Percentiles rank a stretch among this genome's conserved stretches.
phyloP scores from a whole-genome alignment of 306 rosid genomes.

The Inga laurina region DNA sequence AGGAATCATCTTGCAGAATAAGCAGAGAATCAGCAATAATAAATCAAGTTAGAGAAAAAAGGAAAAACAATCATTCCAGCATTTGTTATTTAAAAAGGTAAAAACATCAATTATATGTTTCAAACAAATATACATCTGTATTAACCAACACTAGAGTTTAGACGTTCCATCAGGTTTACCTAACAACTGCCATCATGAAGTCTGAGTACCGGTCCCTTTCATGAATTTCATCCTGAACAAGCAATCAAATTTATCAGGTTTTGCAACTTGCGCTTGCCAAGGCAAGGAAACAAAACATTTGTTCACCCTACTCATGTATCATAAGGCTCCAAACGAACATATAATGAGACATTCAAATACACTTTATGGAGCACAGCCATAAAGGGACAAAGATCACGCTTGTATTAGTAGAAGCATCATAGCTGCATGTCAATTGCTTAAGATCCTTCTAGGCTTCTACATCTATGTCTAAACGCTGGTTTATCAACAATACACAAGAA shows the following conservation, averaged over 20 bases:
- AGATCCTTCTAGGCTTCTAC: not conserved
- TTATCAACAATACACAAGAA: not conserved
- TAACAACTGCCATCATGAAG: constrained; percentile 82
- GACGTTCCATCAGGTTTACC: constrained; percentile 41
- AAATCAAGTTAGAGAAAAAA: not conserved
- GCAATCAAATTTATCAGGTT: constrained; percentile 30
- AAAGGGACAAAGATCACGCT: constrained; percentile 2
- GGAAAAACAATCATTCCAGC: not conserved
- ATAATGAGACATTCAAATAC: constrained; percentile 16
- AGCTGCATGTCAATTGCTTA: constrained; percentile 11
- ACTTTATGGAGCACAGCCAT: not conserved
- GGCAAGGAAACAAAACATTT: constrained; percentile 22
- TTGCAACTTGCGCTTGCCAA: constrained; percentile 14
- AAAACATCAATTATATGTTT: not conserved
- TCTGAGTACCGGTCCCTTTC: constrained; percentile 96
- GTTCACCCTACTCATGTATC: constrained; percentile 11
- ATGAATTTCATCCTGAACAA: constrained; percentile 92
- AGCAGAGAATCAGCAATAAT: not conserved
- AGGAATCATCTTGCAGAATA: not conserved
- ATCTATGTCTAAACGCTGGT: not conserved
- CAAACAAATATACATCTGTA: constrained; percentile 8
- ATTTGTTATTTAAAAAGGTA: not conserved
- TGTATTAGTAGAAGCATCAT: constrained; percentile 6
- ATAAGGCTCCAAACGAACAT: constrained; percentile 13
- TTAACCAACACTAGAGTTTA: constrained; percentile 28